phyloP scores from a whole-genome alignment of 192 early-diverging fungal species.

The Phlyctochytrium planicorne region DNA sequence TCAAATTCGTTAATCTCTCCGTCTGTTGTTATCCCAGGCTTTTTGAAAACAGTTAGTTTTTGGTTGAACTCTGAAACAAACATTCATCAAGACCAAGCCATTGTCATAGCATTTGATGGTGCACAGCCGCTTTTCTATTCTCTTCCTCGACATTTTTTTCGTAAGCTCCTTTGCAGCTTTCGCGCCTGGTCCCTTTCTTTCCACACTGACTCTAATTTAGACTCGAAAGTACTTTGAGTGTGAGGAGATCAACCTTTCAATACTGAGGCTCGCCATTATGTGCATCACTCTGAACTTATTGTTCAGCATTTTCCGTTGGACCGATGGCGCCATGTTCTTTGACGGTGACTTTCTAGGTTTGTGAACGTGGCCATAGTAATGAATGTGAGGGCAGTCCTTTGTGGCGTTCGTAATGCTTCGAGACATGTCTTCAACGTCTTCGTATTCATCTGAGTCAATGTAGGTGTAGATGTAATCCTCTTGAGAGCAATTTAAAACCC shows the following conservation, averaged over 20 bases:
- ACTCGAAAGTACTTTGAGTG: no score
- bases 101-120: slow-evolving; percentile 36
- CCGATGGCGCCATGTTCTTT: slow-evolving; percentile 6
- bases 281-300: no score
- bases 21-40: slow-evolving; percentile 14
- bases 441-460: not conserved
- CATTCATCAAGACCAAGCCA: slow-evolving; percentile 39
- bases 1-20: slow-evolving; percentile 24
- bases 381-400: not conserved
- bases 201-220: no score
- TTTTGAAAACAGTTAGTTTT: not conserved
- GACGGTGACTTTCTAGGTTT: not conserved
- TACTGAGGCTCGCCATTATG: no score
- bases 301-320: not conserved
- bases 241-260: no score
- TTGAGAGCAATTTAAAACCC: no score
- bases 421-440: slow-evolving; percentile 2
- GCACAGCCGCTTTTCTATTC: slow-evolving; percentile 40
- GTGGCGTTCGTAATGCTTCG: not conserved
- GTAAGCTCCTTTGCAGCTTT: no score
- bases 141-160: no score
- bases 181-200: no score
- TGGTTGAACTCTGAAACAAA: slow-evolving; percentile 14
- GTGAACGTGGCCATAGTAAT: not conserved
- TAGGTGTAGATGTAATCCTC: no score